A percentile compares a stretch with the other conserved stretches of the same genome.
phyloP scores from a whole-genome alignment of 2,329 filamentous ascomycete species.

The Alternaria sp. region DNA sequence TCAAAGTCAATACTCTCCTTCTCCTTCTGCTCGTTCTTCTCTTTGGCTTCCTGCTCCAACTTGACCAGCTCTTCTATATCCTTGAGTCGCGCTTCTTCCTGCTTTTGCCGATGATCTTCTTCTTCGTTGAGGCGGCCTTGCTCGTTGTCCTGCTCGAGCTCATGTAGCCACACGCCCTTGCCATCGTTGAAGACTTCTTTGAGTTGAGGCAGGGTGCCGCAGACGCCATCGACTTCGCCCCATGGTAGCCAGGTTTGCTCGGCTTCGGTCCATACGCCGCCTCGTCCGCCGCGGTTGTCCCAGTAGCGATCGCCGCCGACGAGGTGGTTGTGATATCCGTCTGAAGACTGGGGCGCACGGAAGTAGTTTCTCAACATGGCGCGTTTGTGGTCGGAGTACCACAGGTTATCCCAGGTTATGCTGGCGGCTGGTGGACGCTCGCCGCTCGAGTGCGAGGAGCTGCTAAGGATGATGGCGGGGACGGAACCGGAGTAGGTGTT shows the following conservation, averaged over 20 bases:
- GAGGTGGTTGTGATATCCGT: conserved; percentile 53
- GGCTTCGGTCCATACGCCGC: conserved; percentile 61
- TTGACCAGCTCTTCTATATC: conserved; percentile 22
- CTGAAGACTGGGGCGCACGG: conserved; percentile 52
- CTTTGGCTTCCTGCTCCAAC: conserved; percentile 17
- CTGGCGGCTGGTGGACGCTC: conserved; percentile 19
- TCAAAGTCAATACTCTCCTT: not conserved
- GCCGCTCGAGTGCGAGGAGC: conserved; percentile 34
- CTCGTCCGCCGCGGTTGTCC: conserved; percentile 60
- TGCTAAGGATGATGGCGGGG: conserved; percentile 52
- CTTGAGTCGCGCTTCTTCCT: conserved; percentile 20
- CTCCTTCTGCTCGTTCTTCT: conserved; percentile 14
- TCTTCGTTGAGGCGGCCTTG: conserved; percentile 20
- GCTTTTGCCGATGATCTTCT: conserved; percentile 12
- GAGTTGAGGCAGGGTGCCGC: conserved; percentile 44
- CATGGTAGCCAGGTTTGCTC: conserved; percentile 56
- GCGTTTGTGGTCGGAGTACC: conserved; percentile 57
- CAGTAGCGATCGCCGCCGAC: conserved; percentile 57
- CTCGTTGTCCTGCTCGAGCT: conserved; percentile 28
- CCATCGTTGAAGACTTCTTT: conserved; percentile 58
- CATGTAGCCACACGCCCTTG: conserved; percentile 50
- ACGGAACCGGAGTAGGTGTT: conserved; percentile 57
- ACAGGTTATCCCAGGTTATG: conserved; percentile 55
- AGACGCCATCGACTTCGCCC: conserved; percentile 53
- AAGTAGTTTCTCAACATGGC: conserved; percentile 59